Percentiles rank a stretch among this genome's conserved stretches.
Evolutionary conservation across 2,329 filamentous ascomycete genomes (phyloP).

Genomic region (Colletotrichum eleusines): DNA sequence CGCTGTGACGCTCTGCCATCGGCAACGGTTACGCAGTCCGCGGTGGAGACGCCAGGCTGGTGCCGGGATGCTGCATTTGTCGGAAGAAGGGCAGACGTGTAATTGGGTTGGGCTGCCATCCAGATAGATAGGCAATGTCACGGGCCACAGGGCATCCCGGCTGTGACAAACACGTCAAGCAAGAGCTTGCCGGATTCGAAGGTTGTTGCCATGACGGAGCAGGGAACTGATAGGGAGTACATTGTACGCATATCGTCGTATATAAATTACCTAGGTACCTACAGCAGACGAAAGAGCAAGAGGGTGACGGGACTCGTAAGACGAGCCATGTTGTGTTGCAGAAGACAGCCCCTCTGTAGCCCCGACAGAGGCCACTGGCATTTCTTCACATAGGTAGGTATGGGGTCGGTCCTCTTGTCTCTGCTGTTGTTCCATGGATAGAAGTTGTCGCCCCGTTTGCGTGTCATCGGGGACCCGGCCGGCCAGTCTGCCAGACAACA

Average conservation of each 20-base stretch:
- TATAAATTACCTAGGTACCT: no score
- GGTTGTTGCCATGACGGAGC: background rate
- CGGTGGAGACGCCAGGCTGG: constrained; percentile 8
- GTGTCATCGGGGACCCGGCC: constrained; percentile 30
- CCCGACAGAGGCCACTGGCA: background rate
- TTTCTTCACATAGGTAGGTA: background rate
- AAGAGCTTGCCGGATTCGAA: background rate
- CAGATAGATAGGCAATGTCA: background rate
- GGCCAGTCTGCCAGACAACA: constrained; percentile 19
- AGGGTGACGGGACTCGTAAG: constrained; percentile 5
- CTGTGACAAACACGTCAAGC: background rate
- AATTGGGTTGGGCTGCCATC: constrained; percentile 5
- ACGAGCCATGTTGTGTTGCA: constrained; percentile 23
- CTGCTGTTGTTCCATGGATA: constrained; percentile 2
- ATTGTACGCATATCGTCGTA: no score
- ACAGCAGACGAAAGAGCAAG: background rate
- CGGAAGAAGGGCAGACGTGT: constrained; percentile 4
- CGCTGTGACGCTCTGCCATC: constrained; percentile 25
- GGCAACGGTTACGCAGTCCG: constrained; percentile 17
- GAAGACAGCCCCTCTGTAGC: constrained; percentile 17
- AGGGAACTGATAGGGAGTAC: no score
- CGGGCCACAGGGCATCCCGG: background rate
- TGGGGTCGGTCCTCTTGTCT: constrained; percentile 14
- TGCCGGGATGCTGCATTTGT: constrained; percentile 19
- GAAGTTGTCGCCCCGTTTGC: constrained; percentile 24